Evolutionary conservation across 1,139 yeast species (phyloP), one percentile per base, ranked within the genome.

Genomic region (Pneumocystis oryctolagi): DNA sequence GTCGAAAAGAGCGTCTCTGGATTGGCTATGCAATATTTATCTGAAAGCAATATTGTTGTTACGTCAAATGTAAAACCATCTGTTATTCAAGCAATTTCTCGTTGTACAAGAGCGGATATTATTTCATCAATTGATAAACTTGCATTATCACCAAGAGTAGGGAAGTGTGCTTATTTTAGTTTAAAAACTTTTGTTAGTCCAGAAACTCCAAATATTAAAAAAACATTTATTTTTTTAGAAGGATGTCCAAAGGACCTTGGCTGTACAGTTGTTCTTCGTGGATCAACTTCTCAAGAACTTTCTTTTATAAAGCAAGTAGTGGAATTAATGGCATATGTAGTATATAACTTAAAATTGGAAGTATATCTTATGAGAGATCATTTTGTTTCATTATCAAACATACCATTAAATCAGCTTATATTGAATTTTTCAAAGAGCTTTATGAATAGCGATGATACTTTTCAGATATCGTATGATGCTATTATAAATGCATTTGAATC

Each of bases 1-100:
- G 86, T 88, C 14, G 90, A 92, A 8, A 88, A 88, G 57, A 79
- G 87, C 12, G 87, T 90, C 0, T 85, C 95, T 69, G 96, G 97
- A 0, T 76, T 86, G 59, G 97, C 97, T 0, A 76, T 87, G 63
- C 80, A 82, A 61, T 74, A 87, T 65, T 76, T 94, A 37, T 85
- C 84, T 64, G 84, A 84, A 34, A 84, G 87, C 0, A 84, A 84
- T 2, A 82, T 88, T 34, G 82, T 89, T 0, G 94, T 87, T 3
- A 84, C 87, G 9, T 82, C 84, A 57, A 84, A 87, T 68, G 82
- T 89, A 64, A 89, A 94, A 70, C 88, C 88, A 0, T 89, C 85
- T 66, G 92, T 89, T 0, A 81, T 94, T 61, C 87, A 85, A 68
- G 78, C 95, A 65, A 80, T 92, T 14, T 82, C 97, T 0, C 77